Percentiles rank a stretch among this genome's conserved stretches.
Conservation (phyloP, 164 flowering plant species). For the Berberis thunbergii region DNA sequence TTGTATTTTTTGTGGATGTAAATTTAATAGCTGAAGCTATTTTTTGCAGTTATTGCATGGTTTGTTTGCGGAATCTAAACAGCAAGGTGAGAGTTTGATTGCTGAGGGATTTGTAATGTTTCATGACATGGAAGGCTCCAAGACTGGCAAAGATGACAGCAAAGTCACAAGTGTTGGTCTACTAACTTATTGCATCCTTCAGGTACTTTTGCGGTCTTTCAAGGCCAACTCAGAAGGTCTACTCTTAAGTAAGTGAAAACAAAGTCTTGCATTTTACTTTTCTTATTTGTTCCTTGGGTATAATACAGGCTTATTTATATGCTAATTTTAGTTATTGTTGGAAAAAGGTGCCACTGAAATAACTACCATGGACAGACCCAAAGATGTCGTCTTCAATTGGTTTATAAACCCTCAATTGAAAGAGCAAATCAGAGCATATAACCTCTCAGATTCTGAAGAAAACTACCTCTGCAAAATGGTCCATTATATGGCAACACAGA, state of each 20-base stretch:
- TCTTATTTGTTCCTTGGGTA: background rate
- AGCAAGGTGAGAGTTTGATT: conserved; percentile 43
- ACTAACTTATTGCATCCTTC: conserved; percentile 72
- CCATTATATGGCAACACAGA: conserved; percentile 45
- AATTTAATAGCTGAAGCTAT: background rate
- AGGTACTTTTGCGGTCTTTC: conserved; percentile 56
- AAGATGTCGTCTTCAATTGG: conserved; percentile 68
- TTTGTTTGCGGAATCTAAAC: conserved; percentile 49
- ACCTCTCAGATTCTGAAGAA: conserved; percentile 63
- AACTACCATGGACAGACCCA: conserved; percentile 61
- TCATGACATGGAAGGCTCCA: conserved; percentile 64
- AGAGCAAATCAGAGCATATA: conserved; percentile 76
- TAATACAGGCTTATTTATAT: background rate
- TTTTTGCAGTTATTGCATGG: conserved; percentile 46
- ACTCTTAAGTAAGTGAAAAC: conserved; percentile 52
- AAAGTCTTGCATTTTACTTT: background rate
- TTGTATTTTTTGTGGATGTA: too few relatives aligned
- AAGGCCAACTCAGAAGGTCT: conserved; percentile 59
- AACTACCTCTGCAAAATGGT: conserved; percentile 62
- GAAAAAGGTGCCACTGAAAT: conserved; percentile 63
- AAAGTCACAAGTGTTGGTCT: conserved; percentile 54
- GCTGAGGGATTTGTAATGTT: conserved; percentile 53
- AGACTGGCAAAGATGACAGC: conserved; percentile 33
- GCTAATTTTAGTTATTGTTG: conserved; percentile 12
- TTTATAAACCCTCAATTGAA: conserved; percentile 78